Evolutionary conservation across 371 early-diverging fungal genomes (phyloP), one percentile per base, ranked within the genome.

Genomic region (Coemansia sp.): DNA sequence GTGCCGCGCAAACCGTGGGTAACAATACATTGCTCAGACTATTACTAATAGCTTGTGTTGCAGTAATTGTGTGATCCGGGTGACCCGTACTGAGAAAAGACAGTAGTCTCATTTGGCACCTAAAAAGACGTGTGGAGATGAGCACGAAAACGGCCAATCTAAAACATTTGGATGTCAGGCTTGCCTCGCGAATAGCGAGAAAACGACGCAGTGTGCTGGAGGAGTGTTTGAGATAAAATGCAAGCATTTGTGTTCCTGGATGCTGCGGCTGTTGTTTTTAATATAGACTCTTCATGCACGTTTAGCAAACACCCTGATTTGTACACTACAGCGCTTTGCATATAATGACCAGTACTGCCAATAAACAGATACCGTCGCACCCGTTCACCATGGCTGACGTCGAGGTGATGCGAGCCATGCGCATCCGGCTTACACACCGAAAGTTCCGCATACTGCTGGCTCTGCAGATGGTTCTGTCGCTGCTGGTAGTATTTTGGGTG

Each of bases 371-470:
- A 11, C 76, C 76, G 3, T 67, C 73, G 21, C 76, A 72, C 18
- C 77, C 77, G n/a, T 77, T 77, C 37, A 77, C 77, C 10, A 39
- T 59, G 56, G 63, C 61, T 1, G 77, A 77, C 18, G 77, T 77
- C 42, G 77, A 77, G 60, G 66, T 77, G 6, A 77, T 77, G 76
- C 77, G 77, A 16, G 51, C 52, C 24, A 77, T 77, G 77, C 76
- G 76, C 18, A 55, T 77, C 21, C 77, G 77, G 1, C 62, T 75
- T 24, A 75, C 77, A 21, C 68, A 76, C 47, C 61, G 69, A 27
- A 77, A 77, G 56, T 77, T 63, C 60, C 54, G 70, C 47, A 61
- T 69, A 6, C 48, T 69, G 11, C 60, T 75, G 4, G 73, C 50
- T 4, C 54, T 73, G 1, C 74, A 75, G 64, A 51, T 60, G 2